phyloP scores from a whole-genome alignment of 176 grass and related monocot genomes.

The Aegilops bicornis region DNA sequence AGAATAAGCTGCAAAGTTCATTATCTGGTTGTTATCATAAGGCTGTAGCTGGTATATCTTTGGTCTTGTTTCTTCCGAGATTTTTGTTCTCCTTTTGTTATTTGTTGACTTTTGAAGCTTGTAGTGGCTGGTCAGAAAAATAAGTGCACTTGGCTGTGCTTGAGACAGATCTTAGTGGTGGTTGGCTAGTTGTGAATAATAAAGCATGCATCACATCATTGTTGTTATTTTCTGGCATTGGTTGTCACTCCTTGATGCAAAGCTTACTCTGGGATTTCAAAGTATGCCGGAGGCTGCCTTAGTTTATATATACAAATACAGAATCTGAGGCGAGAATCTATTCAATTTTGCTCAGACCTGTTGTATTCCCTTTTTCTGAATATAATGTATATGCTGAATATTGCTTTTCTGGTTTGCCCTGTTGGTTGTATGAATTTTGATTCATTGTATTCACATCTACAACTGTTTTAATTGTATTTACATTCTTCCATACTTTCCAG shows the following conservation, averaged over 20 bases:
- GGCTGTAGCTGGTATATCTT: not conserved
- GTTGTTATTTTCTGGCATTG: not conserved
- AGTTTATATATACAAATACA: no score
- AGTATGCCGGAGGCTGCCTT: no score
- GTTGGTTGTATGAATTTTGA: no score
- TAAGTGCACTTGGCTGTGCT: not conserved
- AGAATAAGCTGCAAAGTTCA: not conserved
- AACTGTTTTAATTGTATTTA: no score
- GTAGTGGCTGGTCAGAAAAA: not conserved
- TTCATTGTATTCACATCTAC: no score
- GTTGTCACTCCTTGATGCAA: not conserved
- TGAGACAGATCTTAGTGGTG: not conserved
- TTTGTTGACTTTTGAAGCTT: conserved; percentile 14
- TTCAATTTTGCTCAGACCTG: no score
- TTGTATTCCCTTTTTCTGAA: no score
- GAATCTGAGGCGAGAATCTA: no score
- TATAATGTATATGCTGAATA: no score
- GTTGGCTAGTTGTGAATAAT: not conserved
- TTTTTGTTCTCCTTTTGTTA: not conserved
- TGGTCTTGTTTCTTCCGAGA: not conserved
- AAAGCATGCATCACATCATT: not conserved
- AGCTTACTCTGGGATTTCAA: no score
- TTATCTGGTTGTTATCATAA: not conserved
- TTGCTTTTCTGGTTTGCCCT: no score
- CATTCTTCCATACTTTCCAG: no score